These are phyloP conservation scores for Cruciata laevipes DNA, from an alignment of 257 asterid species.

Conservation along the genomic window DNA sequence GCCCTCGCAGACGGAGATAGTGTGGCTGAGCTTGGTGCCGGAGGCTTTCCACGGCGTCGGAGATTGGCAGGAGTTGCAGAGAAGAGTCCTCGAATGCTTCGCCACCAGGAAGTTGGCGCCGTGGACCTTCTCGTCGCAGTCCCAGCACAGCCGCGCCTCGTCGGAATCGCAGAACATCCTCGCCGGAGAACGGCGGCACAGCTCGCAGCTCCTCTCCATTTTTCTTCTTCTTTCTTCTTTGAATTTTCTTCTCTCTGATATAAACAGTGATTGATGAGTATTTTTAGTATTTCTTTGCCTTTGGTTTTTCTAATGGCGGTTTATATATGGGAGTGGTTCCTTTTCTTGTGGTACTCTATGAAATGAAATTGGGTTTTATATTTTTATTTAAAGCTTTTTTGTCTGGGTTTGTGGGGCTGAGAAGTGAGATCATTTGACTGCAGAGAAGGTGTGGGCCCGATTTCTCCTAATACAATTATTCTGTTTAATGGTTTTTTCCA, in stretches of 20 bases:
- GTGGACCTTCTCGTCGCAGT: constrained; percentile 28
- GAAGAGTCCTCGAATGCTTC: constrained; percentile 25
- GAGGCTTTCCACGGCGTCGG: constrained; percentile 28
- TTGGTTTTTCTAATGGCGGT: not conserved
- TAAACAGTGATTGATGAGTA: too few relatives aligned
- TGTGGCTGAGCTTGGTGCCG: constrained; percentile 24
- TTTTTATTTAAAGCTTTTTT: too few relatives aligned
- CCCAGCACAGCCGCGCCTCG: constrained; percentile 29
- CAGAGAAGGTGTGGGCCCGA: not conserved
- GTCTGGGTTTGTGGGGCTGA: not conserved
- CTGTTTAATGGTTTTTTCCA: not conserved
- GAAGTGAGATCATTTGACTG: not conserved
- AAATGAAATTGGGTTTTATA: not conserved
- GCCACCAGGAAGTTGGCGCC: constrained; percentile 28
- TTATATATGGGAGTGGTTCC: constrained; percentile 2
- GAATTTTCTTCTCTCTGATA: too few relatives aligned
- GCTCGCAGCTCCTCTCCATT: constrained; percentile 24
- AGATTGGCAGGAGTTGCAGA: constrained; percentile 26
- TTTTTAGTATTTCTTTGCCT: not conserved
- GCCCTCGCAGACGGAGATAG: constrained; percentile 21
- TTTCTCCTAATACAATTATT: not conserved
- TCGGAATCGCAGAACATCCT: constrained; percentile 27
- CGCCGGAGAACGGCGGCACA: constrained; percentile 24
- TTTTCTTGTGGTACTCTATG: not conserved
- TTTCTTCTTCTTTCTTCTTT: not conserved